Conservation (phyloP, 768 basidiomycete genomes). For the Cystofilobasidium bisporidii region DNA sequence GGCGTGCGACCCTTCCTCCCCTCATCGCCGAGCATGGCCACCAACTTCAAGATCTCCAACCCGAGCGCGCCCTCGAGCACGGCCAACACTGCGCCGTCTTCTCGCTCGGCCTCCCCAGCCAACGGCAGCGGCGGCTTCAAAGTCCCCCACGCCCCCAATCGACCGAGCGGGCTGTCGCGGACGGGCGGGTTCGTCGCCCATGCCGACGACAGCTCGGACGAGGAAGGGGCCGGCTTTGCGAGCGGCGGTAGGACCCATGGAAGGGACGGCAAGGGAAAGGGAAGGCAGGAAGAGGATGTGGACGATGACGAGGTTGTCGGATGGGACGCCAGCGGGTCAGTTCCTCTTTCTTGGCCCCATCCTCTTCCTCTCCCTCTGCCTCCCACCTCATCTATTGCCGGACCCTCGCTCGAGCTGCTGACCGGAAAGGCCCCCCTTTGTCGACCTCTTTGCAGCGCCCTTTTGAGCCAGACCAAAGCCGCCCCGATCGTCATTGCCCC, state of each 20-base stretch:
- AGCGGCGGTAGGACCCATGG: background rate
- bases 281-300: slow-evolving; percentile 5
- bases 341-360: background rate
- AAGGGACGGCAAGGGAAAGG: background rate
- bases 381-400: too few species aligned
- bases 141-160: slow-evolving; percentile 18
- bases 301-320: slow-evolving; percentile 23
- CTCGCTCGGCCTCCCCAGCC: background rate
- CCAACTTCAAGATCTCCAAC: slow-evolving; percentile 2
- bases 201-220: slow-evolving; percentile 13
- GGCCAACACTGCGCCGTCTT: background rate
- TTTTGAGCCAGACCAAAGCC: slow-evolving; percentile 1
- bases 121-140: slow-evolving; percentile 10
- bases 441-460: background rate
- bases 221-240: background rate
- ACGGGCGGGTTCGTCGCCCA: slow-evolving; percentile 13
- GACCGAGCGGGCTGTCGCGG: slow-evolving; percentile 19
- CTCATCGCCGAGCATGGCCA: background rate
- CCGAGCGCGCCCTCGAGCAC: background rate
- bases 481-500: slow-evolving; percentile 73
- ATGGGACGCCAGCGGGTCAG: slow-evolving; percentile 24
- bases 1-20: too few species aligned
- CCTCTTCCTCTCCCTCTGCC: too few species aligned
- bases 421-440: too few species aligned
- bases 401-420: too few species aligned